Base-by-base conservation (phyloP, 805 yeast genomes). In the Candida caryicola region DNA sequence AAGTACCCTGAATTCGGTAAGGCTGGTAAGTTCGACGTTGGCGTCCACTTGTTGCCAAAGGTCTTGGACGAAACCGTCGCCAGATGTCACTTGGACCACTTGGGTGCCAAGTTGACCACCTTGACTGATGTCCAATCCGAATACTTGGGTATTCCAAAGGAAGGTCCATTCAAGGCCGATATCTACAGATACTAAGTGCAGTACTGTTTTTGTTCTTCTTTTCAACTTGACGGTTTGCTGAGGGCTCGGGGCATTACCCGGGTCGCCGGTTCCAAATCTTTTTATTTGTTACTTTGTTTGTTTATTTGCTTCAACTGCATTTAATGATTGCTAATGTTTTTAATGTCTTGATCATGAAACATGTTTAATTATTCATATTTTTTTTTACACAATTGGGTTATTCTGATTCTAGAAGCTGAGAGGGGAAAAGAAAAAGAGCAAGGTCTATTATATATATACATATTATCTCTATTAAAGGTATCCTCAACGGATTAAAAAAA, bases 21-120 rank as follows among this genome's bases (percentile, higher is more conserved):
- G 77, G 79, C 93, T 54, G 96, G 95, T 64, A 84, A 90, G 60
- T 93, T 89, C 74, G 79, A 76, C 51, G 71, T 85, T 53, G 96
- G 95, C 69, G 99, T 91, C 54, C 96, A 91, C 75, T 82, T 85
- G 61, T 78, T 91, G 66, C 99, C 99, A 78, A 91, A 91, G 85
- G 81, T 91, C 62, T 81, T 91, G 73, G 99, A 91, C 72, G 99
- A 91, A 82, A 86, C 95, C 58, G 99, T 91, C 58, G 99, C 99
- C 58, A 86, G 85, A 68, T 84, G 89, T 69, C 99, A 91, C 76
- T 83, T 91, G 73, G 87, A 73, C 66, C 95, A 93, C 77, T 81
- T 91, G 64, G 95, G 93, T 70, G 98, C 82, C 57, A 81, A 77
- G 69, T 82, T 91, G 66, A 77, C 95, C 57, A 71, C 71, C 51